Percentiles rank a stretch among this genome's conserved stretches.
phyloP scores from a whole-genome alignment of 2,329 filamentous ascomycete genomes.

The Beauveria caledonica region DNA sequence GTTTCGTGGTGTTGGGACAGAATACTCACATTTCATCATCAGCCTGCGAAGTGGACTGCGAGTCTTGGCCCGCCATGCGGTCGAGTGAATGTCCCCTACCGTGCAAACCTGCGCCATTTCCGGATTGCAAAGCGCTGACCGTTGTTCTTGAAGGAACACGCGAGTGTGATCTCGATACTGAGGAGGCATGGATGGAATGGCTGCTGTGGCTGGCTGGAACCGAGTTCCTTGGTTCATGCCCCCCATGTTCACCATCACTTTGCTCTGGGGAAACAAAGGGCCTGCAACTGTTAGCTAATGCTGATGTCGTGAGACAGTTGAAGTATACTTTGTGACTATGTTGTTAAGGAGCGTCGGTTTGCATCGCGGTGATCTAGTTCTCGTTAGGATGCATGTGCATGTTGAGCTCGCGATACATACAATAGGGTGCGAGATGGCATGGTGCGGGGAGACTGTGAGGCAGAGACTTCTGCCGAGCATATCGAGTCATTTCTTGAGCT shows the following conservation, averaged over 20 bases:
- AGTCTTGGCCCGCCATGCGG: background rate
- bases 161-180: slow-evolving; percentile 40
- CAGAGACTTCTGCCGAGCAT: background rate
- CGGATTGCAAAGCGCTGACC: slow-evolving; percentile 30
- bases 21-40: background rate
- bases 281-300: slow-evolving; percentile 13
- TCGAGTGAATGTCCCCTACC: background rate
- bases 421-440: background rate
- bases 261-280: slow-evolving; percentile 25
- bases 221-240: slow-evolving; percentile 28
- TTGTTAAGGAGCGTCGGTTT: background rate
- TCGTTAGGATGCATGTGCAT: background rate
- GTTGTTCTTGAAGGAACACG: slow-evolving; percentile 47
- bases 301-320: background rate
- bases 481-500: slow-evolving; percentile 9
- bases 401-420: background rate
- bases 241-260: slow-evolving; percentile 2
- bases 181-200: slow-evolving; percentile 40
- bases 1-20: background rate
- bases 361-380: slow-evolving; percentile 3
- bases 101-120: slow-evolving; percentile 16
- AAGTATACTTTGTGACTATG: slow-evolving; percentile 1
- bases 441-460: slow-evolving; percentile 1
- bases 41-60: background rate
- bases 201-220: slow-evolving; percentile 44